These are phyloP conservation scores for Cordyceps cateniannulata DNA, from an alignment of 2,329 filamentous ascomycete species.

Conservation along the genomic window DNA sequence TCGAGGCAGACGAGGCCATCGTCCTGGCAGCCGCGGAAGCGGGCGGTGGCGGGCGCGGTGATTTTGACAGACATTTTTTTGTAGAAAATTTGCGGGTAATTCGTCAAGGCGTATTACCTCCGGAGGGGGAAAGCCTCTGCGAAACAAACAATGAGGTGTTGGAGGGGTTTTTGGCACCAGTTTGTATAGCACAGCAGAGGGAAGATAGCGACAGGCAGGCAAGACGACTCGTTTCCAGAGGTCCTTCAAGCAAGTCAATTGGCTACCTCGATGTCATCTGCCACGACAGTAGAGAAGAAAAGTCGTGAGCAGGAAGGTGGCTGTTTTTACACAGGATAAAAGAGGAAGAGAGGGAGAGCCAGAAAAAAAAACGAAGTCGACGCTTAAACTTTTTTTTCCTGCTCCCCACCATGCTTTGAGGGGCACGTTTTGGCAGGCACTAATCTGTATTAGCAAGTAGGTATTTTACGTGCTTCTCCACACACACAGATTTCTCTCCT, in stretches of 20 bases:
- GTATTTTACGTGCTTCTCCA: too few species aligned
- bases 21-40: slow-evolving; percentile 43
- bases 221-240: slow-evolving; percentile 34
- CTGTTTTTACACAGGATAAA: background rate
- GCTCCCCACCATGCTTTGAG: slow-evolving; percentile 13
- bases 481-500: too few species aligned
- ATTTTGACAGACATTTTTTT: slow-evolving; percentile 31
- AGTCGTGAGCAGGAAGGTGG: background rate
- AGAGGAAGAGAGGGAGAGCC: slow-evolving; percentile 9
- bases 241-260: slow-evolving; percentile 28
- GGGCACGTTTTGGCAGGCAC: too few species aligned
- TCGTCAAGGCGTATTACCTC: background rate
- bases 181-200: slow-evolving; percentile 7
- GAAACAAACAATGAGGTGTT: background rate
- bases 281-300: slow-evolving; percentile 19
- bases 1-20: slow-evolving; percentile 76
- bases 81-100: slow-evolving; percentile 8
- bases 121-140: background rate
- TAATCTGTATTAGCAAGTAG: too few species aligned
- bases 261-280: slow-evolving; percentile 33
- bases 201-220: slow-evolving; percentile 26
- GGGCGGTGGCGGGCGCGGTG: slow-evolving; percentile 53
- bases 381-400: slow-evolving; percentile 22
- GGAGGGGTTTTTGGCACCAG: slow-evolving; percentile 15
- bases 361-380: background rate